Conservation (phyloP, 108 stramenopile species). For the Skeletonema menzelii region DNA sequence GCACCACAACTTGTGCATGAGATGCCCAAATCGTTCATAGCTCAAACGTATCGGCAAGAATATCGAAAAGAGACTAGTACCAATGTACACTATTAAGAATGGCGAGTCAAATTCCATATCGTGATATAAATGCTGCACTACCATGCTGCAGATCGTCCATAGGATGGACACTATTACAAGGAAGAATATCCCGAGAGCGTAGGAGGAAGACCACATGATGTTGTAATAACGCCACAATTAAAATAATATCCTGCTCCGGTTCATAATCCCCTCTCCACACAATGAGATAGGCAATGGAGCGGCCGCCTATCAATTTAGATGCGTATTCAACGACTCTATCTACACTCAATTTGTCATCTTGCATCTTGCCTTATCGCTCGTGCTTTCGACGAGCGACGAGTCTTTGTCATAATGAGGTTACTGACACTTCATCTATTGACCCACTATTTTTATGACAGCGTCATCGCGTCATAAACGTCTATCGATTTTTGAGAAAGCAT, state of each 20-base stretch:
- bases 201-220: slow-evolving; percentile 46
- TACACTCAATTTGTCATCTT: too few relatives aligned
- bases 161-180: slow-evolving; percentile 80
- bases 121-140: slow-evolving; percentile 87
- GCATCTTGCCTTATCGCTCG: too few relatives aligned
- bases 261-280: too few relatives aligned
- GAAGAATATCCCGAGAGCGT: slow-evolving; percentile 81
- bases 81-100: slow-evolving; percentile 92
- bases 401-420: too few relatives aligned
- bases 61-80: slow-evolving; percentile 76
- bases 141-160: slow-evolving; percentile 83
- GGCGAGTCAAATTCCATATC: slow-evolving; percentile 83
- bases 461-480: background rate
- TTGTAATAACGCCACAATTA: background rate
- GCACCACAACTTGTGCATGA: background rate
- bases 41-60: slow-evolving; percentile 62
- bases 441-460: too few relatives aligned
- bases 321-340: too few relatives aligned
- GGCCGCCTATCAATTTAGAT: too few relatives aligned
- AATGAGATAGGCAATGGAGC: too few relatives aligned
- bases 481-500: background rate
- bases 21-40: slow-evolving; percentile 28
- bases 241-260: too few relatives aligned
- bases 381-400: too few relatives aligned
- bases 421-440: too few relatives aligned